Conservation (phyloP, 768 basidiomycete genomes). For the Suillus clintonianus region DNA sequence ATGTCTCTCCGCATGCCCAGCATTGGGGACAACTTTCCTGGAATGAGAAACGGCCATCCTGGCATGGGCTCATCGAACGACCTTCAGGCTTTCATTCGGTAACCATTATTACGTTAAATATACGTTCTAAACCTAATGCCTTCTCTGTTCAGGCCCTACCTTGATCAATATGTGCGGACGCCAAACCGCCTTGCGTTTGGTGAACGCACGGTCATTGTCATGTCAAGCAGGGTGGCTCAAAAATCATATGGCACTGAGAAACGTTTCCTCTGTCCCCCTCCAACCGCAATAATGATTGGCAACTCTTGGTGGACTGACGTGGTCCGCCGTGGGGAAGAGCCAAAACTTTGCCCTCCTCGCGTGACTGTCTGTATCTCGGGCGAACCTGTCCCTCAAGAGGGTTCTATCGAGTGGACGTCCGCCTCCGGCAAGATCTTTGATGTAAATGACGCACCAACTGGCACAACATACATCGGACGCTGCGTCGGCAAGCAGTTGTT, state of each 20-base stretch:
- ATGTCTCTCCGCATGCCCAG: conserved; percentile 61
- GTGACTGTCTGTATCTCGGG: conserved; percentile 92
- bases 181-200: conserved; percentile 87
- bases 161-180: conserved; percentile 84
- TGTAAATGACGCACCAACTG: conserved; percentile 72
- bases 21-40: conserved; percentile 62
- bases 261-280: conserved; percentile 91
- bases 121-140: conserved; percentile 15
- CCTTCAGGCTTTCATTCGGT: conserved; percentile 82
- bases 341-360: conserved; percentile 73
- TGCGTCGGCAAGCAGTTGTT: conserved; percentile 94
- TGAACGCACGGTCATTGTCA: conserved; percentile 92
- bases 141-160: conserved; percentile 57
- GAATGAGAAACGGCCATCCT: conserved; percentile 61
- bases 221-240: conserved; percentile 98
- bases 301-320: conserved; percentile 94
- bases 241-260: conserved; percentile 98
- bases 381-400: conserved; percentile 83
- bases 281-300: conserved; percentile 91
- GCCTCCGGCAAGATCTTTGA: conserved; percentile 85
- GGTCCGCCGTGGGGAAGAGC: conserved; percentile 70
- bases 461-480: conserved; percentile 88
- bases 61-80: conserved; percentile 67
- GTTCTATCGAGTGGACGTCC: conserved; percentile 85
- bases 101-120: conserved; percentile 25